Base-by-base conservation (phyloP, 768 basidiomycete species). In the Multifurca ochricompacta region DNA sequence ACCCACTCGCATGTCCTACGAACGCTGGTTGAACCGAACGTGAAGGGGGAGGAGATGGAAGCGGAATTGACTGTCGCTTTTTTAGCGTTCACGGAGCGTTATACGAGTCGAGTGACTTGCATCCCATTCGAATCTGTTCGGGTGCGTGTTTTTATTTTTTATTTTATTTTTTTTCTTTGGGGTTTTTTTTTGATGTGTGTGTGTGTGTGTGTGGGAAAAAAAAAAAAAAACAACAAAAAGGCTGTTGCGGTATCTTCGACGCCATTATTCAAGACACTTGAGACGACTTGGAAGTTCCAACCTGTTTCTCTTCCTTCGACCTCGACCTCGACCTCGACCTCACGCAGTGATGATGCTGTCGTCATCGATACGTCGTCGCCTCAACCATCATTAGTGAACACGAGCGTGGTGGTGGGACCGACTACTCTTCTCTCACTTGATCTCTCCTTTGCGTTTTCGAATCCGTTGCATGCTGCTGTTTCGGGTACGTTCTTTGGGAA, bases 21-120 rank as follows among this genome's bases (percentile, higher is more conserved):
- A 36, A 50, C 40, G 2, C 36, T 56, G 9, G 25, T 54, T 14
- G 63, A 60, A 21, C 56, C 54, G 5, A 59, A 64, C 48, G 35
- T 36, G n/a, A 28, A 45, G 8, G 67, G 58, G 62, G 73, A 67
- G 53, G 70, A 74, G 42, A 81, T 95, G 72, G 81, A 91, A 36
- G 93, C 87, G 6, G 91, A 97, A 67, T 72, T 98, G 61, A 81
- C 82, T 3, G 86, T 95, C 31, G 91, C 91, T 7, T 98, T 97
- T 68, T 78, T 93, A 60, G 77, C 82, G 16, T 86, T 96, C 65
- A 75, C 79, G 59, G 95, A 98, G 70, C 85, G 80, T 69, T 99
- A 96, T 68, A 74, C 86, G 46, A 93, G 91, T 66, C 74, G 73
- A 36, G 94, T 99, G 51, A 85, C 82, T 14, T 91, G 91, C 63